Percentiles rank a stretch among this genome's conserved stretches.
phyloP scores from a whole-genome alignment of 1,139 yeast genomes.

The Saccharomycopsis hybrid region DNA sequence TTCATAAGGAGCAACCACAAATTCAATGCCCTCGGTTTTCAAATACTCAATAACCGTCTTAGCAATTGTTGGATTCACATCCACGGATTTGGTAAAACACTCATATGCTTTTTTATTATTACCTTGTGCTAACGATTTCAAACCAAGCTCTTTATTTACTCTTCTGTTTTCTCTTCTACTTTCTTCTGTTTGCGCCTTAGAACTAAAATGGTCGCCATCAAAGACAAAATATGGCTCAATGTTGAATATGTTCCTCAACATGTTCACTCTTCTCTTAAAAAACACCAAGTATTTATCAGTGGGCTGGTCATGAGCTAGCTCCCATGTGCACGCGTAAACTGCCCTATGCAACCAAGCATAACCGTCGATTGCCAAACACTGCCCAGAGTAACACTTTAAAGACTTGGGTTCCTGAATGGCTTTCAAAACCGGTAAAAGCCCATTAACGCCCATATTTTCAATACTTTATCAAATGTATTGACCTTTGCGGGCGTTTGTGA shows the following conservation, averaged over 20 bases:
- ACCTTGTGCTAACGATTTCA: conserved; percentile 43
- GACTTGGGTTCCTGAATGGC: conserved; percentile 59
- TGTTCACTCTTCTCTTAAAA: conserved; percentile 52
- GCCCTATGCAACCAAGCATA: conserved; percentile 96
- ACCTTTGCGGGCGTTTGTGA: no score
- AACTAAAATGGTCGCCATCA: conserved; percentile 85
- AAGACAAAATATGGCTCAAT: conserved; percentile 85
- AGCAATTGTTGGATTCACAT: conserved; percentile 89
- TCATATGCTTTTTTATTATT: conserved; percentile 57
- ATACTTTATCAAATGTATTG: no score
- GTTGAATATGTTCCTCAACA: conserved; percentile 57
- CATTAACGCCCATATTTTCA: conserved; percentile 88
- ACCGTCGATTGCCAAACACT: conserved; percentile 85
- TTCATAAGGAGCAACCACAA: conserved; percentile 95
- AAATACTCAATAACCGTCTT: conserved; percentile 73
- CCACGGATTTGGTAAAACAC: conserved; percentile 71
- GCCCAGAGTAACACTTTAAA: conserved; percentile 59
- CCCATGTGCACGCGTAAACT: conserved; percentile 76
- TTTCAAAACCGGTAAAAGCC: conserved; percentile 67
- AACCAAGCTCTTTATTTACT: conserved; percentile 53
- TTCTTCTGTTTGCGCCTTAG: conserved; percentile 68
- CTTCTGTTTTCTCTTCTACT: conserved; percentile 54
- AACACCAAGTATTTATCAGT: conserved; percentile 61
- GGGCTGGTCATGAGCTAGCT: conserved; percentile 64
- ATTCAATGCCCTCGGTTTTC: conserved; percentile 51